These are phyloP conservation scores for Draba incana DNA, from an alignment of 345 rosid genomes.

Conservation along the genomic window DNA sequence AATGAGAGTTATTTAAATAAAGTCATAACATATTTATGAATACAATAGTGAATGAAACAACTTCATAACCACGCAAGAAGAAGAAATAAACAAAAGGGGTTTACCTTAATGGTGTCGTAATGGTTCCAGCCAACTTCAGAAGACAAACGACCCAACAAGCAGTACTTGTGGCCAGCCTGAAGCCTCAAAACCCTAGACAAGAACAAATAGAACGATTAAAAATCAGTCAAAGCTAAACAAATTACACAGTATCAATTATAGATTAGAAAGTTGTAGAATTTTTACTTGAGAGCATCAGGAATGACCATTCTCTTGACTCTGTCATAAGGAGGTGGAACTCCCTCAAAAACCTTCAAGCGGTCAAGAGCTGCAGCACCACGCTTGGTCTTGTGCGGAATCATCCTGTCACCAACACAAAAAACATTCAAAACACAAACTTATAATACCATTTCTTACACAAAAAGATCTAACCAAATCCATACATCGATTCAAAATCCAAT, in stretches of 20 bases:
- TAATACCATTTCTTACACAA: too few relatives aligned
- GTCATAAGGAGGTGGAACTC: constrained; percentile 81
- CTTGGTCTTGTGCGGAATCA: constrained; percentile 93
- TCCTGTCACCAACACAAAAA: constrained; percentile 41
- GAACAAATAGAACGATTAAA: not conserved
- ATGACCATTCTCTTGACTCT: constrained; percentile 86
- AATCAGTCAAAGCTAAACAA: not conserved
- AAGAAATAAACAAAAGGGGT: not conserved
- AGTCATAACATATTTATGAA: too few relatives aligned
- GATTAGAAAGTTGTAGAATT: not conserved
- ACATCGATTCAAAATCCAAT: not conserved
- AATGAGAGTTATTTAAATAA: not conserved
- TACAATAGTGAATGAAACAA: not conserved
- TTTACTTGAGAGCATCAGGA: constrained; percentile 89
- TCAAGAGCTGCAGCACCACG: constrained; percentile 83
- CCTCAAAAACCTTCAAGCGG: constrained; percentile 79
- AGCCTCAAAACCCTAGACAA: constrained; percentile 86
- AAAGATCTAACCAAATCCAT: not conserved
- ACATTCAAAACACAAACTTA: not conserved
- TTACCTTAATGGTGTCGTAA: constrained; percentile 79
- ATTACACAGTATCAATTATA: too few relatives aligned
- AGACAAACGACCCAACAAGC: constrained; percentile 73
- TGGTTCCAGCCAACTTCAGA: constrained; percentile 92
- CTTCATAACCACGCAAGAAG: not conserved
- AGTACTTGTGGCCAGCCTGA: constrained; percentile 79